These are phyloP conservation scores for Pythium aphanidermatum DNA, from an alignment of 352 stramenopile genomes.

Conservation along the genomic window DNA sequence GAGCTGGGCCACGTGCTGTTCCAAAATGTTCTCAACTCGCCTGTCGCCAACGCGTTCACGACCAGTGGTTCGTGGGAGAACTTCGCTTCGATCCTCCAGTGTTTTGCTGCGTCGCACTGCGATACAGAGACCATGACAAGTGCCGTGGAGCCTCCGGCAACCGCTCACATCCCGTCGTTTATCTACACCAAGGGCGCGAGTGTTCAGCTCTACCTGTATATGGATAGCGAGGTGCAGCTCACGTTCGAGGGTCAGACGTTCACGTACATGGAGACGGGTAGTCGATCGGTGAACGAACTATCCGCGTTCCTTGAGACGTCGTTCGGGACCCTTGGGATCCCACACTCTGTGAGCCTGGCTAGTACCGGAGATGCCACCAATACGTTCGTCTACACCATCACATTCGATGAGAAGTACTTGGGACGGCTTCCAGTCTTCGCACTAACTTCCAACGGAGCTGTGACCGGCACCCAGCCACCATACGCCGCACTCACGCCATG, in stretches of 20 bases:
- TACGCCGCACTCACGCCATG: neutral
- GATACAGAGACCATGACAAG: conserved; percentile 14
- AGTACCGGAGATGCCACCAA: neutral
- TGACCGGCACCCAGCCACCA: neutral
- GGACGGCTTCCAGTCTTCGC: conserved; percentile 1
- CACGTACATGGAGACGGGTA: conserved; percentile 5
- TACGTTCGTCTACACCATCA: conserved; percentile 3
- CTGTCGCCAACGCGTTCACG: neutral
- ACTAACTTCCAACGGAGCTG: too few species aligned
- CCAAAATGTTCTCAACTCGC: too few species aligned
- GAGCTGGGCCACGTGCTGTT: too few species aligned
- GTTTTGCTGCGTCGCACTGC: neutral
- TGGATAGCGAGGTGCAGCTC: conserved; percentile 1
- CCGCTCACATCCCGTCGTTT: conserved; percentile 8
- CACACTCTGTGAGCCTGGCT: neutral
- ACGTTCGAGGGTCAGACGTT: neutral
- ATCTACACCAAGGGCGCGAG: neutral
- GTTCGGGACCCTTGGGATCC: neutral
- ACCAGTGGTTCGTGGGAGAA: neutral
- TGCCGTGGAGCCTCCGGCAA: conserved; percentile 10
- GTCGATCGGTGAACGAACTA: neutral
- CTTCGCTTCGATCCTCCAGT: conserved; percentile 11
- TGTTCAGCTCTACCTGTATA: neutral
- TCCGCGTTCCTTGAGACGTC: neutral
- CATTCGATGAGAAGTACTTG: conserved; percentile 10